These are phyloP conservation scores for Solanum megistacrolobum DNA, from an alignment of 257 asterid genomes.

Conservation along the genomic window DNA sequence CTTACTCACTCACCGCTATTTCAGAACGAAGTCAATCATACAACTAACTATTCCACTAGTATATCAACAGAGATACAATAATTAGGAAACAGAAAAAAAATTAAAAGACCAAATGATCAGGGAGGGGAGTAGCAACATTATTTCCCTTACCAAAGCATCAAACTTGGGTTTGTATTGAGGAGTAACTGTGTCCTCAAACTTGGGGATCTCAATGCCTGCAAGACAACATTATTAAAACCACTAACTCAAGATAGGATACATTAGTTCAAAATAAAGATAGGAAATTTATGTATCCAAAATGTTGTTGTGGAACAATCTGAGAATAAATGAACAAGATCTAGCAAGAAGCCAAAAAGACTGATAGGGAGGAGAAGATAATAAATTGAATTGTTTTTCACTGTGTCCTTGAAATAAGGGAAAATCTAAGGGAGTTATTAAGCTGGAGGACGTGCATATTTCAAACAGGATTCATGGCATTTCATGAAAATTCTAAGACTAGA, in stretches of 20 bases:
- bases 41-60: neutral
- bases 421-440: neutral
- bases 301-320: neutral
- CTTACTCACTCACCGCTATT: neutral
- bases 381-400: neutral
- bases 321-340: neutral
- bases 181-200: constrained; percentile 77
- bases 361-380: neutral
- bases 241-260: neutral
- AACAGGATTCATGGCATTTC: neutral
- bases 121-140: neutral
- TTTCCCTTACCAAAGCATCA: constrained; percentile 66
- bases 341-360: neutral
- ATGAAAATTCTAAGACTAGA: neutral
- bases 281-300: neutral
- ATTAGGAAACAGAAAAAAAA: neutral
- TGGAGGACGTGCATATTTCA: neutral
- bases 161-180: constrained; percentile 84
- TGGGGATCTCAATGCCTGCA: constrained; percentile 72
- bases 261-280: neutral
- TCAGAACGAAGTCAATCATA: neutral
- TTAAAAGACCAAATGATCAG: neutral
- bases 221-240: constrained; percentile 1
- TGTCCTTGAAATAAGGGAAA: neutral
- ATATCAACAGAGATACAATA: neutral